Evolutionary conservation across 371 early-diverging fungal species (phyloP).

Genomic region (Saksenaea oblongispora): DNA sequence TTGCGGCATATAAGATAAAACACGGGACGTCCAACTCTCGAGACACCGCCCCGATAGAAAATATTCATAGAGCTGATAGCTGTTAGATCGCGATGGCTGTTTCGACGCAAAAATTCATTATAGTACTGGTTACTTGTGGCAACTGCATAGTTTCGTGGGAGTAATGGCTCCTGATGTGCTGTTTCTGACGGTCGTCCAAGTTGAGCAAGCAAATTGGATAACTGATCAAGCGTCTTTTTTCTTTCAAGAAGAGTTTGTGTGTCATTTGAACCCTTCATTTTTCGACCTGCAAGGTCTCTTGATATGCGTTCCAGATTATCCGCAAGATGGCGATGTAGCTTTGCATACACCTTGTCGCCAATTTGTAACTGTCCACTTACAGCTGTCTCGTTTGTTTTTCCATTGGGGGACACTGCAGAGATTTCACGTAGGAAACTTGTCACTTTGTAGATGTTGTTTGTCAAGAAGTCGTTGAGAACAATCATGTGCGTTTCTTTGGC

Average conservation of each 20-base stretch:
- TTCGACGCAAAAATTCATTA: constrained; percentile 74
- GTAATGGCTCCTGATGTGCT: constrained; percentile 38
- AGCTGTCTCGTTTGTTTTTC: neutral
- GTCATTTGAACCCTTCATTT: constrained; percentile 10
- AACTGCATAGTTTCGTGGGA: constrained; percentile 34
- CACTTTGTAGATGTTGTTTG: constrained; percentile 62
- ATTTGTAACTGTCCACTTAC: neutral
- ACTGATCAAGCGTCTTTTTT: constrained; percentile 66
- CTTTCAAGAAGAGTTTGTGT: constrained; percentile 26
- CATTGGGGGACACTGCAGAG: constrained; percentile 24
- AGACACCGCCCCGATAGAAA: constrained; percentile 77
- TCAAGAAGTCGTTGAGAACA: constrained; percentile 80
- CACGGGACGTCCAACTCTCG: constrained; percentile 74
- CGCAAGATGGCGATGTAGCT: constrained; percentile 37
- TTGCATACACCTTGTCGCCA: constrained; percentile 29
- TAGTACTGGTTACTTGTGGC: constrained; percentile 53
- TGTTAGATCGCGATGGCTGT: constrained; percentile 60
- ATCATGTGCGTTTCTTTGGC: constrained; percentile 88
- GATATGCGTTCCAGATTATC: constrained; percentile 45
- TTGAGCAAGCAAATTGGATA: constrained; percentile 81
- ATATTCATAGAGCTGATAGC: constrained; percentile 58
- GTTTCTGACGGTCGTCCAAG: constrained; percentile 78
- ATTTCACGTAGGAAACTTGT: constrained; percentile 61
- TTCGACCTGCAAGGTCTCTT: constrained; percentile 26
- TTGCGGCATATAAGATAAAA: constrained; percentile 79